phyloP scores from a whole-genome alignment of 495 filamentous ascomycete species.

The Neurospora sublineolata region DNA sequence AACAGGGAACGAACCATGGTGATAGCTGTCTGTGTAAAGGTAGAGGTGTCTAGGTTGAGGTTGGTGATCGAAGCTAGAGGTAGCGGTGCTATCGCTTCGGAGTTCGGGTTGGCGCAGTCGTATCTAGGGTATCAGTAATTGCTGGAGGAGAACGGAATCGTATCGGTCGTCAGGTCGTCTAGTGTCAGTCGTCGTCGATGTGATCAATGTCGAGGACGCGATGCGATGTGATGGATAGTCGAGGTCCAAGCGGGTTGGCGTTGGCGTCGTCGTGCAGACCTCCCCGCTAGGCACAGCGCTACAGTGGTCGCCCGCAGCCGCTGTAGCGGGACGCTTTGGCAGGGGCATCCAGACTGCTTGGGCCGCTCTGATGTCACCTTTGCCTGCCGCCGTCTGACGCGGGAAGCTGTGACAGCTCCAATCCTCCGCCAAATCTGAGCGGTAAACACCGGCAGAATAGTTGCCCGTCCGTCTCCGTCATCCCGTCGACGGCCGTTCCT shows the following conservation, averaged over 20 bases:
- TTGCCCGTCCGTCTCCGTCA: background rate
- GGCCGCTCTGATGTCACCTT: background rate
- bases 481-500: background rate
- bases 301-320: background rate
- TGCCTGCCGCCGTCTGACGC: background rate
- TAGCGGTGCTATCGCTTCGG: background rate
- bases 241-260: background rate
- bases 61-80: background rate
- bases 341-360: background rate
- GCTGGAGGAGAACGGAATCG: no score
- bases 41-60: background rate
- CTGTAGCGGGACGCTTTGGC: slow-evolving; percentile 6
- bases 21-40: background rate
- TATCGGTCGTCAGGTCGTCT: no score
- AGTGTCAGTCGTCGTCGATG: background rate
- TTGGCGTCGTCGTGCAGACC: background rate
- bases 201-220: background rate
- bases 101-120: background rate
- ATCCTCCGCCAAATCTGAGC: background rate
- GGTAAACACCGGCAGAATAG: slow-evolving; percentile 8
- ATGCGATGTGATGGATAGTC: background rate
- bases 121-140: background rate
- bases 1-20: slow-evolving; percentile 3
- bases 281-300: background rate
- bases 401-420: background rate